These are phyloP conservation scores for Colletotrichum kahawae DNA, from an alignment of 2,329 filamentous ascomycete genomes.

Conservation along the genomic window DNA sequence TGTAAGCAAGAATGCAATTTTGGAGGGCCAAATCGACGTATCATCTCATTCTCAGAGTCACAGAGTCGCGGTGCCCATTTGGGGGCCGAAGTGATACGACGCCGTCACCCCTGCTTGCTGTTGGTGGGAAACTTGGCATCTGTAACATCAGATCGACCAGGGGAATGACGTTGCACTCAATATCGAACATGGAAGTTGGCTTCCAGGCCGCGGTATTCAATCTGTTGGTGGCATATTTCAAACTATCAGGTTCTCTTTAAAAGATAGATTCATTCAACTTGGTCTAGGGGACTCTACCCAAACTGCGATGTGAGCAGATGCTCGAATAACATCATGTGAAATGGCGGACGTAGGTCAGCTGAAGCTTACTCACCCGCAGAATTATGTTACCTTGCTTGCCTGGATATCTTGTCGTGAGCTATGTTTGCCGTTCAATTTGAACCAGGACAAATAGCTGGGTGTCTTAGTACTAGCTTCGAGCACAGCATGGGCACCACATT, in stretches of 20 bases:
- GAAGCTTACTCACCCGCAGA: rapidly evolving
- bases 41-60: not conserved
- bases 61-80: not conserved
- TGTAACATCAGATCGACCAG: not conserved
- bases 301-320: not conserved
- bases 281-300: not conserved
- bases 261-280: not conserved
- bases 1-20: not conserved
- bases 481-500: rapidly evolving
- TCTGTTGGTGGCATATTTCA: not conserved
- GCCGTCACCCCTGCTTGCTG: not conserved
- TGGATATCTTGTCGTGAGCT: not conserved
- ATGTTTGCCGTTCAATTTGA: not conserved
- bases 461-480: not conserved
- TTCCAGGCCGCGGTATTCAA: not conserved
- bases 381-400: rapidly evolving
- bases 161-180: not conserved
- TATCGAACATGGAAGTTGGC: not conserved
- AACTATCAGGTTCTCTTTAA: not conserved
- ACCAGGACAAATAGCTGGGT: not conserved
- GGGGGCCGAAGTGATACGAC: not conserved
- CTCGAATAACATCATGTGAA: not conserved
- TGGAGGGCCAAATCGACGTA: not conserved
- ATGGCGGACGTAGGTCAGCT: not conserved
- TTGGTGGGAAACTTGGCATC: not conserved